Evolutionary conservation across 2,329 filamentous ascomycete genomes (phyloP).

Genomic region (Graphiopsis chlorocephala): DNA sequence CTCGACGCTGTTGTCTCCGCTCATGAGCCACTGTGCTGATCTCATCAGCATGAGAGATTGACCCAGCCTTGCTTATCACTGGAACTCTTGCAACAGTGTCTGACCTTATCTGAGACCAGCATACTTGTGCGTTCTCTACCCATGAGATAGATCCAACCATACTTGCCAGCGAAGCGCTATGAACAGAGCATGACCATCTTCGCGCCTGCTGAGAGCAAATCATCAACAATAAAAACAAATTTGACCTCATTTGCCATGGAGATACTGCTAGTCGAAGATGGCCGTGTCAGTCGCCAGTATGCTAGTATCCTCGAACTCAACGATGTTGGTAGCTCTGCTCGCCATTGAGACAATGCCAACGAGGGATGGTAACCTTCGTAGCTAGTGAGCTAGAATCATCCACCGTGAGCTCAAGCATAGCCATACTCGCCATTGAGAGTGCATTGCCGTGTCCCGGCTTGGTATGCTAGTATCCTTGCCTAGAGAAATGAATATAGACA

Average conservation of each 20-base stretch:
- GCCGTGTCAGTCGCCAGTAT: background rate
- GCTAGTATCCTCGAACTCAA: background rate
- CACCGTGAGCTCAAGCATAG: background rate
- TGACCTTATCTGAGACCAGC: no score
- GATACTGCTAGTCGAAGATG: background rate
- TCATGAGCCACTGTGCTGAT: background rate
- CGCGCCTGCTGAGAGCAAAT: no score
- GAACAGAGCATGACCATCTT: no score
- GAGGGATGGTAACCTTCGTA: background rate
- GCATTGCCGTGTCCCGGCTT: no score
- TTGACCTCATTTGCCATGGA: background rate
- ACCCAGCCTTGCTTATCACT: background rate
- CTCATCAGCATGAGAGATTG: background rate
- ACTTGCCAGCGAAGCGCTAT: no score
- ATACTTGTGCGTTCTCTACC: no score
- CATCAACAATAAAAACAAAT: no score
- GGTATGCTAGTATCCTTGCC: no score
- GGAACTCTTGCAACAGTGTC: no score
- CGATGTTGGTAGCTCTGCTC: background rate
- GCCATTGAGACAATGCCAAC: background rate
- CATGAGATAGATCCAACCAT: no score
- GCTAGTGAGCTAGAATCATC: background rate
- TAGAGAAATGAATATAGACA: no score
- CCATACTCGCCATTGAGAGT: background rate
- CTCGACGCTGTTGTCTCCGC: background rate